Evolutionary conservation across 768 basidiomycete genomes (phyloP), one percentile per base, ranked within the genome.

Genomic region (Pleurotus tuoliensis): DNA sequence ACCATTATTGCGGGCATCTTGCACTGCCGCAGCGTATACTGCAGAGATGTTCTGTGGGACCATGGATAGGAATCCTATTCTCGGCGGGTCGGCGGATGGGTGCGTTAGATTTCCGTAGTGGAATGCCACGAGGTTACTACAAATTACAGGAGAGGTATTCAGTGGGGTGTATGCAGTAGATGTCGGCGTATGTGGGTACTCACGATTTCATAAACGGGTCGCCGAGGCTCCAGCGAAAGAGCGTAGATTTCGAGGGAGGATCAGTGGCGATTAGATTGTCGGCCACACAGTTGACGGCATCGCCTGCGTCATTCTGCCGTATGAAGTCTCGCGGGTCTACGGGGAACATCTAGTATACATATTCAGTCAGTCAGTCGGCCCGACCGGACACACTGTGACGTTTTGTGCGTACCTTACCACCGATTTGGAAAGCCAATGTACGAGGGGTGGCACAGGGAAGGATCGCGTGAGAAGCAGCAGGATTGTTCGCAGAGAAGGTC

Each of bases 191-290:
- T 34, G 9, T 30, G 15, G 25, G 30, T 15, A 77, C 87, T 51
- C 61, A 88, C 88, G 85, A 83, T 65, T 85, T 86, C 55, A 89
- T 67, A 61, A 88, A 89, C 0, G 88, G 87, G 61, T 80, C 82
- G 2, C 88, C 88, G 20, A 90, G 73, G 69, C 82, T 88, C 87
- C 87, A 90, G 47, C 84, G 79, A 63, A 82, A 88, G 27, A 85
- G 61, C 9, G 78, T 70, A 3, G 80, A 80, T 11, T 67, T 63
- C 38, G 67, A 63, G 2, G 87, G 87, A 3, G 85, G 72, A 61
- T 89, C 88, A 3, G 86, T 88, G 3, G 75, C 55, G 0, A 81
- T 82, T 25, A 89, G 50, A 47, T 82, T 84, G 61, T 76, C 73
- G 3, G 84, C 79, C 13, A 73, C 66, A 58, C 87, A 90, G 2